Evolutionary conservation across 305 asterid species (phyloP).

Genomic region (Solanum chacoense): DNA sequence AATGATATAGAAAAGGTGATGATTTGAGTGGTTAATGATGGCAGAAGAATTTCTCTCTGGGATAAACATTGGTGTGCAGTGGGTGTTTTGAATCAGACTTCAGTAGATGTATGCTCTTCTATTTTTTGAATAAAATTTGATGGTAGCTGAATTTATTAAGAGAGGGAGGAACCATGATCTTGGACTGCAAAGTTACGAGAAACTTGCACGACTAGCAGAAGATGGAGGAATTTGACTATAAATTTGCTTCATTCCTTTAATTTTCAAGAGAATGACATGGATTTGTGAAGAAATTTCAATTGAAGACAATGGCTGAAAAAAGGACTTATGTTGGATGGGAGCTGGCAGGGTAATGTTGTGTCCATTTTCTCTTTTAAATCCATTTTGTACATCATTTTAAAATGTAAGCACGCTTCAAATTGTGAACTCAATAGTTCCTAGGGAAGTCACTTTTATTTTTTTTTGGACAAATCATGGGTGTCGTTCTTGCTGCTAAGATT

Average conservation of each 20-base stretch:
- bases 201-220: background rate
- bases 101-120: background rate
- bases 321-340: background rate
- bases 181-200: background rate
- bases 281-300: background rate
- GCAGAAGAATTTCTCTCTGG: background rate
- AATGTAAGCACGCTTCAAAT: background rate
- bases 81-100: background rate
- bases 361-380: background rate
- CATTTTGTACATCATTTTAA: background rate
- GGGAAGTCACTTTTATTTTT: background rate
- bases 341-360: background rate
- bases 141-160: background rate
- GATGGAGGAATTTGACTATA: background rate
- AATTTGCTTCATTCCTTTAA: background rate
- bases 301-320: background rate
- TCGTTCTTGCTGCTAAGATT: background rate
- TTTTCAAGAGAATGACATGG: background rate
- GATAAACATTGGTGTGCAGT: background rate
- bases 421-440: background rate
- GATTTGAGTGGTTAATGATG: background rate
- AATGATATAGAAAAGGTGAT: background rate
- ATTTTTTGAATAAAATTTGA: background rate
- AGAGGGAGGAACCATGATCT: background rate
- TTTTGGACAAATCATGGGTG: background rate